These are phyloP conservation scores for Nicotiana attenuata DNA, from an alignment of 257 asterid genomes.

Conservation along the genomic window DNA sequence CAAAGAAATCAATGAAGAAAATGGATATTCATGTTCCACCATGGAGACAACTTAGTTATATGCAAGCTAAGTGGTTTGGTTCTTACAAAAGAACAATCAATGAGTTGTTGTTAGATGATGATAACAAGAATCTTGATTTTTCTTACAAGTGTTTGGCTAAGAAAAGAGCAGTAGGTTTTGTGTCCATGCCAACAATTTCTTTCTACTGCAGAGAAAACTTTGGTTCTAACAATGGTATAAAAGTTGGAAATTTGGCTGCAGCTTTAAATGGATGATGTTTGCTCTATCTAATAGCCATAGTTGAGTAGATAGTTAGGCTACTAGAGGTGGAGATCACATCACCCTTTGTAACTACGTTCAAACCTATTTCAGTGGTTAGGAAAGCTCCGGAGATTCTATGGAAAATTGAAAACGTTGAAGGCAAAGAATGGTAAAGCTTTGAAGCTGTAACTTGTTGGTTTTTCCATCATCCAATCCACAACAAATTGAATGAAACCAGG, in stretches of 20 bases:
- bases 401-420: too few species aligned
- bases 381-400: too few species aligned
- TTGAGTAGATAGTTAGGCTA: background rate
- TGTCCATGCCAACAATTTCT: conserved; percentile 16
- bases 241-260: conserved; percentile 49
- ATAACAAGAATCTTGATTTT: background rate
- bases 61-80: conserved; percentile 66
- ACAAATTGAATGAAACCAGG: too few species aligned
- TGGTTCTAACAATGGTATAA: conserved; percentile 24
- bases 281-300: background rate
- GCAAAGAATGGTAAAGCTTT: too few species aligned
- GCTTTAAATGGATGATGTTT: conserved; percentile 19
- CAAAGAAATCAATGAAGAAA: conserved; percentile 48
- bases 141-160: background rate
- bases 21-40: conserved; percentile 55
- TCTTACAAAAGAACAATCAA: conserved; percentile 49
- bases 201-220: conserved; percentile 29
- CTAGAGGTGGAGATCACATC: background rate
- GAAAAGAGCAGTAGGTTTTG: conserved; percentile 45
- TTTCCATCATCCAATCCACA: too few species aligned
- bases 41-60: conserved; percentile 61
- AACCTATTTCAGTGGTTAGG: too few species aligned
- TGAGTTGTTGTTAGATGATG: conserved; percentile 20
- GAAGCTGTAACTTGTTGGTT: too few species aligned
- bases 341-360: background rate